Percentiles rank a stretch among this genome's conserved stretches.
Evolutionary conservation across 768 basidiomycete genomes (phyloP).

Genomic region (Termitomyces sp.): DNA sequence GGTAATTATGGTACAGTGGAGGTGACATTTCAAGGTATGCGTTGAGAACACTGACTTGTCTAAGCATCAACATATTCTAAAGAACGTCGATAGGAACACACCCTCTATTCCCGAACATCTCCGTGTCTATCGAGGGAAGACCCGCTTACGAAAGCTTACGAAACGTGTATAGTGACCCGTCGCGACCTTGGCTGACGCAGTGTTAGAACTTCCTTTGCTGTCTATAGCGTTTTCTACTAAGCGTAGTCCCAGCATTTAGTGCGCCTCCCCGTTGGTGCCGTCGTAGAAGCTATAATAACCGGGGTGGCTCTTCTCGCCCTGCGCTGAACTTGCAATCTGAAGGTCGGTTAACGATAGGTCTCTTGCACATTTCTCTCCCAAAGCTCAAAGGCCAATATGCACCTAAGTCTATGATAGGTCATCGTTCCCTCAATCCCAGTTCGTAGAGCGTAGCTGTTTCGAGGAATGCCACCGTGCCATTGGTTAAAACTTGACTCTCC

Average conservation of each 20-base stretch:
- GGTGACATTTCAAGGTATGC: background rate
- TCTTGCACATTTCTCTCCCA: no score
- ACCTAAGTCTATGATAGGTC: background rate
- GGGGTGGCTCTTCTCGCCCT: background rate
- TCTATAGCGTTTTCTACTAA: background rate
- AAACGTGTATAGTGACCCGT: conserved; percentile 2
- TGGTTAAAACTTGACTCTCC: background rate
- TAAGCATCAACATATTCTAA: background rate
- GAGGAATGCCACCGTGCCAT: no score
- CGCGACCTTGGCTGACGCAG: background rate
- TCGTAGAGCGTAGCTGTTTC: no score
- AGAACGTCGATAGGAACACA: background rate
- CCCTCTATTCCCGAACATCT: background rate
- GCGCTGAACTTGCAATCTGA: background rate
- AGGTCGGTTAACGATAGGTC: background rate
- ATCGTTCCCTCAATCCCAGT: background rate
- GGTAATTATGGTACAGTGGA: conserved; percentile 1
- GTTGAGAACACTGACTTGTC: background rate
- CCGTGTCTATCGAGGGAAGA: background rate
- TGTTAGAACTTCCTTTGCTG: background rate
- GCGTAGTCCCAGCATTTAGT: background rate
- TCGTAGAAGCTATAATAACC: no score
- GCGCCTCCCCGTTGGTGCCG: background rate
- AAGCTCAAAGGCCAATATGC: background rate
- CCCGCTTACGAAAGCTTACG: background rate